Base-by-base conservation (phyloP, 2,329 filamentous ascomycete genomes). In the Pseudogymnoascus sp. region DNA sequence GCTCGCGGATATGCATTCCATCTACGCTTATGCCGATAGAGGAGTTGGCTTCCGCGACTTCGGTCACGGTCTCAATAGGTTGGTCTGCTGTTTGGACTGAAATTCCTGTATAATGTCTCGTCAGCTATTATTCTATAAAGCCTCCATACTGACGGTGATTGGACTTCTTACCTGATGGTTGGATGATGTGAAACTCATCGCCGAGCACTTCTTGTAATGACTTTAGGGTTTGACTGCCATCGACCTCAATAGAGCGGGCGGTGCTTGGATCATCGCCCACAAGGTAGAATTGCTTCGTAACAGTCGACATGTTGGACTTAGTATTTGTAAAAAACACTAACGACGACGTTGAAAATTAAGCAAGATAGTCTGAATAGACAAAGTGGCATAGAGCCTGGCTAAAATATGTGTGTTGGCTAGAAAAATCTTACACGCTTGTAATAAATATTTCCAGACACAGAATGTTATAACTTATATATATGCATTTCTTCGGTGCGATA, bases 1-100 rank as follows among this genome's bases (percentile, higher is more conserved):
- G 25, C 37, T 66, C 61, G 59, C 65, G 58, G 13, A 67, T 60
- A 48, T 52, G 36, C 31, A 64, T 61, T 10, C 65, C 66, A 48
- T 67, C 64, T 25, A 67, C 52, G 10, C 61, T 58, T 12, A 67
- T 66, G 21, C 64, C 65, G 12, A 67, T 63, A 6, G 64, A 62
- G 6, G 59, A 59, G 29, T 55, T 48, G 18, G 61, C 62, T 40
- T 63, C 62, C 25, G 31, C 10, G 15, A 66, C 60, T 40, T 65
- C 58, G n/a, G 63, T 60, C 15, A 66, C 60, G 21, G 63, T 62
- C 59, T 62, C 64, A 15, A 66, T 63, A n/a, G 60, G 45, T 15
- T 61, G 63, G 55, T 67, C 55, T 13, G 62, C 52, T 12, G 64
- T 62, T 58, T 66, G 62, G 29, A 66, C 64, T 31, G 62, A 65